A percentile compares a stretch with the other conserved stretches of the same genome.
These are phyloP conservation scores for Boletus pseudopeckii DNA, from an alignment of 768 basidiomycete genomes.

Conservation along the genomic window DNA sequence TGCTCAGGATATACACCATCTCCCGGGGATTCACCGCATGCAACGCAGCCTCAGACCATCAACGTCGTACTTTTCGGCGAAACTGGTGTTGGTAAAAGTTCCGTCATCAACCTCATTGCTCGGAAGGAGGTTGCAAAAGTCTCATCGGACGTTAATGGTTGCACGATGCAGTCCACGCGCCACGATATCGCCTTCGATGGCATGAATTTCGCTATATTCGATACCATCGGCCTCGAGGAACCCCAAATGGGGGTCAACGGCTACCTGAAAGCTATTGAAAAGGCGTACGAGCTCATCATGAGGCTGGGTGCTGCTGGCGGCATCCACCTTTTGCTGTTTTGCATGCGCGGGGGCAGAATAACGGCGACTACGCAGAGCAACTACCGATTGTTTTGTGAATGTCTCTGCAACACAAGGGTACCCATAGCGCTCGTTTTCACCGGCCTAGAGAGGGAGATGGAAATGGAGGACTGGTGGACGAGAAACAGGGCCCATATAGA, in stretches of 20 bases:
- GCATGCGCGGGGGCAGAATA: constrained; percentile 39
- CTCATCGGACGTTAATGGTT: constrained; percentile 30
- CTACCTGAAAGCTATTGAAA: constrained; percentile 28
- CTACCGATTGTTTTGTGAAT: constrained; percentile 38
- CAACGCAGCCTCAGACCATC: constrained; percentile 2
- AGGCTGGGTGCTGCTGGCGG: constrained; percentile 31
- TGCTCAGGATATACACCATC: neutral
- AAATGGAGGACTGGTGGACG: constrained; percentile 36
- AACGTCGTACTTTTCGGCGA: constrained; percentile 44
- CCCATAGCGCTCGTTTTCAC: constrained; percentile 41
- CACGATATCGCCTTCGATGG: constrained; percentile 28
- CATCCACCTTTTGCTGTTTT: constrained; percentile 41
- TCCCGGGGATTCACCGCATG: neutral
- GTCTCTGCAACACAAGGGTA: constrained; percentile 37
- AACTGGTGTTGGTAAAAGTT: constrained; percentile 35
- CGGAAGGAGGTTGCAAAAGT: constrained; percentile 20
- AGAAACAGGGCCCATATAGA: constrained; percentile 25
- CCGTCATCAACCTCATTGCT: constrained; percentile 32
- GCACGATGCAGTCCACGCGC: constrained; percentile 32
- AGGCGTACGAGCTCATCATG: constrained; percentile 33
- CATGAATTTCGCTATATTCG: constrained; percentile 26
- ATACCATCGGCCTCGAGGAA: constrained; percentile 37
- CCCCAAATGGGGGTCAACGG: constrained; percentile 27
- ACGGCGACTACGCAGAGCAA: constrained; percentile 36
- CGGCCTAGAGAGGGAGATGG: constrained; percentile 35